phyloP scores from a whole-genome alignment of 768 basidiomycete genomes.

The Hericium erinaceus region DNA sequence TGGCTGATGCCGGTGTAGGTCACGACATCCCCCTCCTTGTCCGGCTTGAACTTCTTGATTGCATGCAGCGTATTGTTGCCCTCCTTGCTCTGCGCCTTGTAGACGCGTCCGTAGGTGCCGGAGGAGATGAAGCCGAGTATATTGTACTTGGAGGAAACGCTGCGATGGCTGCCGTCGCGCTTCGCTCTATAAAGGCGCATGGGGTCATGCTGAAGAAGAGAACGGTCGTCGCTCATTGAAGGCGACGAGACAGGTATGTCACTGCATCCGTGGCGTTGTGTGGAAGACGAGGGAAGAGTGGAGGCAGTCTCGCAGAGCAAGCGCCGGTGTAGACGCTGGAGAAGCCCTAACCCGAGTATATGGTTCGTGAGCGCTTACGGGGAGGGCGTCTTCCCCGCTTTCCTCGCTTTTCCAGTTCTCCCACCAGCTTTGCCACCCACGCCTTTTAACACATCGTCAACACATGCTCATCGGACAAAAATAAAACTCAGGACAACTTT shows the following conservation, averaged over 20 bases:
- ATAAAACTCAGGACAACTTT: background rate
- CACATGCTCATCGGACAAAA: background rate
- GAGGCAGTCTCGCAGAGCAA: background rate
- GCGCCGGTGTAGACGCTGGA: background rate
- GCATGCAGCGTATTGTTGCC: slow-evolving; percentile 64
- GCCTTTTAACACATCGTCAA: background rate
- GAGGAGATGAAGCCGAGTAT: slow-evolving; percentile 98
- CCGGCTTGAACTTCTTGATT: slow-evolving; percentile 99
- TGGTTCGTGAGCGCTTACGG: too few species aligned
- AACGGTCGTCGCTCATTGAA: slow-evolving; percentile 14
- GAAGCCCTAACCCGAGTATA: too few species aligned
- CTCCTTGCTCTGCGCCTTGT: slow-evolving; percentile 83
- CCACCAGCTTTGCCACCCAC: too few species aligned
- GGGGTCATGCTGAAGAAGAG: slow-evolving; percentile 41
- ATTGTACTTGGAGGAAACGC: slow-evolving; percentile 74
- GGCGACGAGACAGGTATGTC: background rate
- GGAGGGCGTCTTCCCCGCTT: too few species aligned
- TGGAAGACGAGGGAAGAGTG: too few species aligned
- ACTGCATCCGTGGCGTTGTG: background rate
- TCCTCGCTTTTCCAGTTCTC: too few species aligned
- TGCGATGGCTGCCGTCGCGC: slow-evolving; percentile 56
- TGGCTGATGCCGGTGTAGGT: slow-evolving; percentile 98
- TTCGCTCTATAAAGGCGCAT: slow-evolving; percentile 82
- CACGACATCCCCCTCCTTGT: slow-evolving; percentile 94
- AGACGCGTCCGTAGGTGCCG: slow-evolving; percentile 97